These are phyloP conservation scores for Venustampulla echinocandica DNA, from an alignment of 495 filamentous ascomycete species.

Conservation along the genomic window DNA sequence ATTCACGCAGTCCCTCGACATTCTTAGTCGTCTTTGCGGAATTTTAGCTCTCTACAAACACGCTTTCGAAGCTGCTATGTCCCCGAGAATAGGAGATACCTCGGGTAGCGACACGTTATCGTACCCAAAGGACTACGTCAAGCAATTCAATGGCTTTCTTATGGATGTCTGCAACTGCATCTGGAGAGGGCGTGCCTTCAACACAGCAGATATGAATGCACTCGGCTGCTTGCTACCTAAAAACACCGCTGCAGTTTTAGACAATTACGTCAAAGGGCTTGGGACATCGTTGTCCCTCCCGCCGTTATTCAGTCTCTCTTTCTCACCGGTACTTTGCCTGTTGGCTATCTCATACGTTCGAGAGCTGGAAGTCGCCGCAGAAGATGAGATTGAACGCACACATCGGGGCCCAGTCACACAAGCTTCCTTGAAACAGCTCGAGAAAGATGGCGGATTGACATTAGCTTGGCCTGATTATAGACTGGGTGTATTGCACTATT, in stretches of 20 bases:
- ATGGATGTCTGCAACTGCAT: conserved; percentile 87
- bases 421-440: conserved; percentile 50
- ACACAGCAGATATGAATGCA: conserved; percentile 57
- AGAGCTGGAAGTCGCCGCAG: conserved; percentile 50
- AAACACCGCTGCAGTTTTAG: conserved; percentile 39
- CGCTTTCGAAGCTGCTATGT: conserved; percentile 62
- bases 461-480: conserved; percentile 69
- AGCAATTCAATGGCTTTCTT: conserved; percentile 73
- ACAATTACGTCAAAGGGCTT: conserved; percentile 31
- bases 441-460: conserved; percentile 58
- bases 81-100: conserved; percentile 8
- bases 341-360: conserved; percentile 61
- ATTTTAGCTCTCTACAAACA: conserved; percentile 62
- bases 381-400: conserved; percentile 37
- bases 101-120: too few relatives aligned
- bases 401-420: conserved; percentile 75
- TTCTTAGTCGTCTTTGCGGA: conserved; percentile 62
- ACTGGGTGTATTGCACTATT: conserved; percentile 59
- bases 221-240: conserved; percentile 58
- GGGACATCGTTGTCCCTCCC: conserved; percentile 38
- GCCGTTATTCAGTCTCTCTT: conserved; percentile 59
- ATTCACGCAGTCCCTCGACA: conserved; percentile 52
- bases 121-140: conserved; percentile 48
- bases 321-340: conserved; percentile 56
- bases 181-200: conserved; percentile 72